Evolutionary conservation across 805 yeast species (phyloP), one percentile per base, ranked within the genome.

Genomic region (Candida peoriensis): DNA sequence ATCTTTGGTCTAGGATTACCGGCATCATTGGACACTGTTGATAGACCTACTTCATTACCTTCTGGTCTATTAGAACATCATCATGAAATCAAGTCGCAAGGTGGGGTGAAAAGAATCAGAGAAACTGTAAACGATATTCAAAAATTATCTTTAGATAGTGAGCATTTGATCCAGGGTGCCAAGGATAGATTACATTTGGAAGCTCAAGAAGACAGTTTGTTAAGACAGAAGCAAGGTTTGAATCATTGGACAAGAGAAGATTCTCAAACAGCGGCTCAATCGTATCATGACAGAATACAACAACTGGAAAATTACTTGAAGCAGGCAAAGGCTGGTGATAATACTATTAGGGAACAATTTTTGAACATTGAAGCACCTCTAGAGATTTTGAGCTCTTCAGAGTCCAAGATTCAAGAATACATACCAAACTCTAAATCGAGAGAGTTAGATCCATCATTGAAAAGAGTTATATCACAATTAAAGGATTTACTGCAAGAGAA

Each of bases 321-420:
- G 1, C 76, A 75, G 41, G 93, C 95, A 1, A 57, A 60, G 20
- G 50, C 60, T 4, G 83, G 93, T 8, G 95, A 88, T 55, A 55
- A 55, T 4, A 60, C 70, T 3, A 72, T 85, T 0, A 46, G 55
- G 6, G 52, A 58, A 4, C 71, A 72, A 31, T 73, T 76, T 42
- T 43, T 53, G 2, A 64, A 68, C n/a, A 63, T 83, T 31, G 71
- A 67, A 36, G 64, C 69, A 1, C 50, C 55, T 8, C 46, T 86
- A 16, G 58, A 54, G 25, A 55, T 71, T 5, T 70, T 68, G 39
- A 62, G 65, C 19, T 66, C 68, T 1, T 57, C 63, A 5, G 46
- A 56, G 18, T 33, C 42, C 17, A 43, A 51, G 7, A 40, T 64
- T 17, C 47, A 52, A 37, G 41, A 41, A 16, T 41, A 47, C 35